Conservation (phyloP, 352 stramenopile species). For the Blastocystis sp. region DNA sequence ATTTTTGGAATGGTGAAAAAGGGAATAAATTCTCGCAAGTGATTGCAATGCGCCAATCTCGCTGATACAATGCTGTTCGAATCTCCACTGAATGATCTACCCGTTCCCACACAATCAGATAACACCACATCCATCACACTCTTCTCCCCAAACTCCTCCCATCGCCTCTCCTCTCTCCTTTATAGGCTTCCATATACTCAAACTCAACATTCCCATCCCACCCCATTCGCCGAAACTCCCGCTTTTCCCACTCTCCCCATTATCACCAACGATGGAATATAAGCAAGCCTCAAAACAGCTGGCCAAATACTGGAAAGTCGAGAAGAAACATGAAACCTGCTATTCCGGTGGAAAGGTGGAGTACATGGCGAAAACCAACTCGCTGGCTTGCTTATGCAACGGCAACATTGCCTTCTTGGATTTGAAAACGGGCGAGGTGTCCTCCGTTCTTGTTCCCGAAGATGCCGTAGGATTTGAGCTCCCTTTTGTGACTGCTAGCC, state of each 20-base stretch:
- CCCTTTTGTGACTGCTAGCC: slow-evolving; percentile 1
- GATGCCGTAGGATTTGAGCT: neutral
- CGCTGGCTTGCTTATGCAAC: slow-evolving; percentile 34
- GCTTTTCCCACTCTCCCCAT: neutral
- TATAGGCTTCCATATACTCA: too few species aligned
- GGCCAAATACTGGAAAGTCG: slow-evolving; percentile 49
- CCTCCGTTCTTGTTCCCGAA: slow-evolving; percentile 4
- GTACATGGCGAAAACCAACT: slow-evolving; percentile 13
- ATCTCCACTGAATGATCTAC: too few species aligned
- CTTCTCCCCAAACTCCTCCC: too few species aligned
- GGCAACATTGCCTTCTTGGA: slow-evolving; percentile 50
- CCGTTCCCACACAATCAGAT: too few species aligned
- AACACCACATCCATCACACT: too few species aligned
- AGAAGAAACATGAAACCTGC: slow-evolving; percentile 50
- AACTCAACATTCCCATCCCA: too few species aligned
- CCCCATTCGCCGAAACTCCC: neutral
- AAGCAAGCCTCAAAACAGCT: slow-evolving; percentile 43
- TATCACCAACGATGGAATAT: slow-evolving; percentile 38
- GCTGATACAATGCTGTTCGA: too few species aligned
- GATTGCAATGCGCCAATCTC: too few species aligned
- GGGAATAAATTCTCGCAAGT: too few species aligned
- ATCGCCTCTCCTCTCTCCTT: too few species aligned
- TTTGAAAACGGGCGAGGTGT: slow-evolving; percentile 48
- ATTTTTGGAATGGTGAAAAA: too few species aligned
- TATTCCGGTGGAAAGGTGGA: slow-evolving; percentile 51